phyloP scores from a whole-genome alignment of 352 stramenopile genomes.

The Aphanomyces astaci region DNA sequence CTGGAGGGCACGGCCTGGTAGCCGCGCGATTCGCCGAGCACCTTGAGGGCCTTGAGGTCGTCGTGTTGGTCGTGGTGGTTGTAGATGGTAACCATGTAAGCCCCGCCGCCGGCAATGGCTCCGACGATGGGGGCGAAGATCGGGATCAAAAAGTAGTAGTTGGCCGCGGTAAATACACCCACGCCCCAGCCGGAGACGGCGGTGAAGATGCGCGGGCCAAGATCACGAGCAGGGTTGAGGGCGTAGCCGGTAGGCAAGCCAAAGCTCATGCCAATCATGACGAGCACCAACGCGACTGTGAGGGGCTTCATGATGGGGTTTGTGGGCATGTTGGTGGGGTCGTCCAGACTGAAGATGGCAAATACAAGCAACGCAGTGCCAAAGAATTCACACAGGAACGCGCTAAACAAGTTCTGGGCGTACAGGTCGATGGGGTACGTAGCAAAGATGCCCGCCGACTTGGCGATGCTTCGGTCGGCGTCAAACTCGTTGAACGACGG shows the following conservation, averaged over 20 bases:
- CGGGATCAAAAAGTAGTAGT: slow-evolving; percentile 73
- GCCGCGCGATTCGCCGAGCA: not conserved
- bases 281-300: slow-evolving; percentile 32
- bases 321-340: slow-evolving; percentile 68
- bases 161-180: slow-evolving; percentile 44
- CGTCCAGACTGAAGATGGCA: slow-evolving; percentile 58
- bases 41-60: not conserved
- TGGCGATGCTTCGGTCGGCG: slow-evolving; percentile 19
- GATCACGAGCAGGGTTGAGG: slow-evolving; percentile 43
- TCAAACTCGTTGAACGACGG: slow-evolving; percentile 28
- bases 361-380: slow-evolving; percentile 55
- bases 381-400: slow-evolving; percentile 42
- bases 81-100: slow-evolving; percentile 58
- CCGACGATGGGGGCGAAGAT: slow-evolving; percentile 63
- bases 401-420: slow-evolving; percentile 27
- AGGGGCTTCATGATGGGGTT: slow-evolving; percentile 33
- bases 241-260: slow-evolving; percentile 38
- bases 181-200: slow-evolving; percentile 41
- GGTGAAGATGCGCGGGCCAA: slow-evolving; percentile 48
- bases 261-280: slow-evolving; percentile 37
- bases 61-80: slow-evolving; percentile 36
- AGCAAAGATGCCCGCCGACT: slow-evolving; percentile 30
- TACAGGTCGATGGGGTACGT: slow-evolving; percentile 28
- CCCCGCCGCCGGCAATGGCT: slow-evolving; percentile 45
- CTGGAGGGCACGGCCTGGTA: not conserved